Base-by-base conservation (phyloP, 1,139 yeast genomes). In the Citeromyces hawaiiensis region DNA sequence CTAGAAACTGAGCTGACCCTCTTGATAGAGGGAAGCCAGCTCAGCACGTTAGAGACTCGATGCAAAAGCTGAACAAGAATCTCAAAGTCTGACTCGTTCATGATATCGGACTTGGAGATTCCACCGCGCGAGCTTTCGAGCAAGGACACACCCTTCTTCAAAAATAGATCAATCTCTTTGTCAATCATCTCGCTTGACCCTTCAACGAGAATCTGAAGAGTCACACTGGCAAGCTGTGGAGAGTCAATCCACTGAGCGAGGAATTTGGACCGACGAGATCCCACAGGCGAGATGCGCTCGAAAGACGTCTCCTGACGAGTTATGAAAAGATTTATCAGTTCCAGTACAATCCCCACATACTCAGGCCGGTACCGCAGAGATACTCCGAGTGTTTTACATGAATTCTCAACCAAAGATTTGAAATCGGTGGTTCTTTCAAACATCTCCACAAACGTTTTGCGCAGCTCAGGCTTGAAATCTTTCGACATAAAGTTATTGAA, bases 381-480 rank as follows among this genome's bases (percentile, higher is more conserved):
- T 1, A 88, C 77, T 51, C 79, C 80, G 45, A 81, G 59, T 2
- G 72, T 62, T 39, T 67, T 64, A 44, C 83, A 70, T 6, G 76
- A 54, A 41, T 67, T 66, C 42, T 61, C 59, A 44, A 79, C 68
- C 36, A 79, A 61, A 18, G 57, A 54, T 46, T 72, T 70, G 52
- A 81, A 78, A 30, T 69, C 73, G 19, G 66, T 51, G 2, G 81
- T 75, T 42, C 73, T 70, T 46, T 69, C 69, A 49, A 69, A 72
- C 3, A 61, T 19, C 63, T 37, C 30, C 27, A 38, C 42, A 14
- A 86, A 62, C 1, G 78, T 70, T 34, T 68, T 70, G 39, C 74
- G 76, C 27, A 87, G 64, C 40, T 76, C 73, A 1, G 88, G 77
- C 39, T 82, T 63, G 49, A 82, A 86, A 3, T 73, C 66, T 8